Base-by-base conservation (phyloP, 2,329 filamentous ascomycete genomes). In the Colletotrichum lupini region DNA sequence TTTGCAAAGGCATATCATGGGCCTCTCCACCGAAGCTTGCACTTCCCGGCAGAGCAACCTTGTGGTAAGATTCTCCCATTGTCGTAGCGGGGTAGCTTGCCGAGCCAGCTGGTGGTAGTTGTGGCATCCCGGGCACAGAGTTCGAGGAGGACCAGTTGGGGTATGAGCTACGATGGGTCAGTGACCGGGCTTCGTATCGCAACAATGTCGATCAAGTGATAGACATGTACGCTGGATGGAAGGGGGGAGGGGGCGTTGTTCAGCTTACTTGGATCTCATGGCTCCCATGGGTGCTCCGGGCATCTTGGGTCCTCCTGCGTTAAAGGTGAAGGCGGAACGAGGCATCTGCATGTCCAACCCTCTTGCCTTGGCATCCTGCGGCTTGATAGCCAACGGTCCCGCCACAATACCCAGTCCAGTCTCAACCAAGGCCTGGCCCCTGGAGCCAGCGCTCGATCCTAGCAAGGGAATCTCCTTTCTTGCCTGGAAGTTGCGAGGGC, bases 401-500 rank as follows among this genome's bases (percentile, higher is more conserved):
- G 89, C 89, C 57, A 91, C 89, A 72, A 91, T 89, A 7, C 89
- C 89, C 37, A 91, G 78, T 3, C 89, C 89, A 0, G 88, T 91
- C 79, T 91, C 89, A n/a, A 91, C 89, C 59, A 92, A 84, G 46
- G 91, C 92, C 80, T 97, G 95, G 53, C 95, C 91, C n/a, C 93
- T 89, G 32, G 94, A 94, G 30, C 92, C 92, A 26, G 92, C 92
- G 76, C 93, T 94, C 19, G 89, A 91, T 22, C 94, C 94, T 67
- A 95, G 89, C 59, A 98, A 88, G 2, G 96, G 95, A 74, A 98
- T 93, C 81, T 98, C 96, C 82, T 98, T 98, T 65, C 96, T 90
- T 11, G 95, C 93, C 82, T 97, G 95, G 82, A 98, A 98, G 82
- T 98, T 98, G 49, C 96, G 90, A 4, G 96, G 96, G 82, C 95